phyloP scores from a whole-genome alignment of 2,329 filamentous ascomycete genomes.

The Peltaster fructicola region DNA sequence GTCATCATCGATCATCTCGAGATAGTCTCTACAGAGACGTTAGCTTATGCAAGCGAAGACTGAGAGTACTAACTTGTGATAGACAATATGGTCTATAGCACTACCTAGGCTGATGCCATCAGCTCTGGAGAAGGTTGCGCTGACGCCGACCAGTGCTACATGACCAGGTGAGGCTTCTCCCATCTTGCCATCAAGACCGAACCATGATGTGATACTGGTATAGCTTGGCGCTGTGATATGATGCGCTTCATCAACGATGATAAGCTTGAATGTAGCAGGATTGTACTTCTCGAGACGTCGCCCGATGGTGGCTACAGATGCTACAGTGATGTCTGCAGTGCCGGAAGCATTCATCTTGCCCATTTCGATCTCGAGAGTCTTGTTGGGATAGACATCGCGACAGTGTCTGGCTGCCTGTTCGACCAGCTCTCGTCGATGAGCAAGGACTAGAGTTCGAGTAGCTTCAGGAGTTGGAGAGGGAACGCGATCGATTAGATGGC shows the following conservation, averaged over 20 bases:
- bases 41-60: slow-evolving; percentile 3
- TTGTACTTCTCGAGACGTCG: slow-evolving; percentile 71
- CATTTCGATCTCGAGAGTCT: slow-evolving; percentile 83
- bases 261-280: slow-evolving; percentile 61
- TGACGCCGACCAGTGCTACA: slow-evolving; percentile 64
- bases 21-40: slow-evolving; percentile 36
- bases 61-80: slow-evolving; percentile 54
- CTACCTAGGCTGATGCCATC: slow-evolving; percentile 69
- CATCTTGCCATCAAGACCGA: slow-evolving; percentile 17
- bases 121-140: slow-evolving; percentile 61
- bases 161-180: slow-evolving; percentile 19
- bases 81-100: slow-evolving; percentile 89
- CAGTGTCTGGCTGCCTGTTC: slow-evolving; percentile 88
- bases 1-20: slow-evolving; percentile 71
- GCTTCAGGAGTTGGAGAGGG: slow-evolving; percentile 36
- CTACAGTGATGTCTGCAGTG: slow-evolving; percentile 77
- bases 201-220: slow-evolving; percentile 4
- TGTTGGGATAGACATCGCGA: slow-evolving; percentile 57
- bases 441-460: slow-evolving; percentile 72
- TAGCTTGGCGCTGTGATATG: slow-evolving; percentile 83
- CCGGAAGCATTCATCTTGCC: slow-evolving; percentile 59
- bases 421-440: slow-evolving; percentile 81
- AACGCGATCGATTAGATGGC: slow-evolving; percentile 73
- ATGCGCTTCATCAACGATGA: slow-evolving; percentile 91
- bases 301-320: slow-evolving; percentile 70